Percentiles rank a stretch among this genome's conserved stretches.
Evolutionary conservation across 805 yeast genomes (phyloP).

Genomic region (Wickerhamomyces ciferrii): DNA sequence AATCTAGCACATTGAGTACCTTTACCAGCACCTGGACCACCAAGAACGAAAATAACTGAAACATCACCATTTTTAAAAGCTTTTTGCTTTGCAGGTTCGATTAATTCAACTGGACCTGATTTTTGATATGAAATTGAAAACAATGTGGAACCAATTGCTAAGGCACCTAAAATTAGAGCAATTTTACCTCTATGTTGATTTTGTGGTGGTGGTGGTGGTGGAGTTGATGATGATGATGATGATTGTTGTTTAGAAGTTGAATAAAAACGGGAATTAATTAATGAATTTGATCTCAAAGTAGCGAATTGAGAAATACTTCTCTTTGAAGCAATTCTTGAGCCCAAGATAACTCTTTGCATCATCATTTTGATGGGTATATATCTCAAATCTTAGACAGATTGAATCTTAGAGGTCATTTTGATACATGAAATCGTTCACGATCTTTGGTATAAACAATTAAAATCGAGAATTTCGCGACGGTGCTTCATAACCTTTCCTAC

Average conservation of each 20-base stretch:
- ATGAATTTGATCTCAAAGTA: not conserved
- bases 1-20: slow-evolving; percentile 93
- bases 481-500: not conserved
- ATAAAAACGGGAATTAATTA: not conserved
- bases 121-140: slow-evolving; percentile 37
- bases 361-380: not conserved
- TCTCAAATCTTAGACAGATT: not conserved
- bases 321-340: not conserved
- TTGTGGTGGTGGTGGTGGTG: not conserved
- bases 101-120: slow-evolving; percentile 36
- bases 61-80: slow-evolving; percentile 63
- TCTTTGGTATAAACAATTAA: too few relatives aligned
- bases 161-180: slow-evolving; percentile 33
- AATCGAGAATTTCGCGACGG: too few relatives aligned
- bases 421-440: too few relatives aligned
- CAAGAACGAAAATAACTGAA: slow-evolving; percentile 83
- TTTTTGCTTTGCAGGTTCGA: slow-evolving; percentile 29
- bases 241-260: not conserved
- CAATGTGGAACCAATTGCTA: slow-evolving; percentile 45
- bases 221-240: not conserved
- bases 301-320: not conserved
- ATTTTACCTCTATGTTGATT: slow-evolving; percentile 23
- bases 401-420: too few relatives aligned
- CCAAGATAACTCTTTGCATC: not conserved
- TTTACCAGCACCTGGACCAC: slow-evolving; percentile 98